Percentiles rank a stretch among this genome's conserved stretches.
Evolutionary conservation across 495 filamentous ascomycete genomes (phyloP).

Genomic region (Talaromyces thailandensis): DNA sequence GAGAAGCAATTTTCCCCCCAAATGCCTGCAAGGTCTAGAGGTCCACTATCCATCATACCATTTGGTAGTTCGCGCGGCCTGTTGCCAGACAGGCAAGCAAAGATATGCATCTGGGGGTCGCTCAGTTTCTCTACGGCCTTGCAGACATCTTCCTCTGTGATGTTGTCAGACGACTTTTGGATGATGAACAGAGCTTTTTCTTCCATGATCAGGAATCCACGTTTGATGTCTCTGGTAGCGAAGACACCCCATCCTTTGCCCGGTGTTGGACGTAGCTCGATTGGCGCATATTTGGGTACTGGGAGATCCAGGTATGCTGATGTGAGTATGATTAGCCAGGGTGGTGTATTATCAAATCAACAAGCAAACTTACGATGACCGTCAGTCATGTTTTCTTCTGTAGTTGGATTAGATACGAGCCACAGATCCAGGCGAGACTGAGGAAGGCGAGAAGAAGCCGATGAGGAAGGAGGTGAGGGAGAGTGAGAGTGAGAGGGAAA

Average conservation of each 20-base stretch:
- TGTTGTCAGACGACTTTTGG: neutral
- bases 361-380: neutral
- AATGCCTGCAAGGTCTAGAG: neutral
- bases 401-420: neutral
- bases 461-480: neutral
- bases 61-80: neutral
- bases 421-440: neutral
- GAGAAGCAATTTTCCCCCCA: neutral
- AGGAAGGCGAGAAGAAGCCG: neutral
- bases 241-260: constrained; percentile 6
- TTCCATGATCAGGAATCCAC: neutral
- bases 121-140: neutral
- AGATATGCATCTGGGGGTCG: neutral
- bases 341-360: neutral
- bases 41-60: neutral
- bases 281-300: neutral
- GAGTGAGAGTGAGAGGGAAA: neutral
- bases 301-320: neutral
- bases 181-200: constrained; percentile 2
- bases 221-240: neutral
- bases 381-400: neutral
- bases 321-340: neutral
- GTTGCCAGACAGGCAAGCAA: neutral
- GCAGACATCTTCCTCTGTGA: neutral
- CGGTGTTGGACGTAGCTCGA: neutral